Percentiles rank a stretch among this genome's conserved stretches.
These are phyloP conservation scores for Zarea fungicola DNA, from an alignment of 2,329 filamentous ascomycete species.

Conservation along the genomic window DNA sequence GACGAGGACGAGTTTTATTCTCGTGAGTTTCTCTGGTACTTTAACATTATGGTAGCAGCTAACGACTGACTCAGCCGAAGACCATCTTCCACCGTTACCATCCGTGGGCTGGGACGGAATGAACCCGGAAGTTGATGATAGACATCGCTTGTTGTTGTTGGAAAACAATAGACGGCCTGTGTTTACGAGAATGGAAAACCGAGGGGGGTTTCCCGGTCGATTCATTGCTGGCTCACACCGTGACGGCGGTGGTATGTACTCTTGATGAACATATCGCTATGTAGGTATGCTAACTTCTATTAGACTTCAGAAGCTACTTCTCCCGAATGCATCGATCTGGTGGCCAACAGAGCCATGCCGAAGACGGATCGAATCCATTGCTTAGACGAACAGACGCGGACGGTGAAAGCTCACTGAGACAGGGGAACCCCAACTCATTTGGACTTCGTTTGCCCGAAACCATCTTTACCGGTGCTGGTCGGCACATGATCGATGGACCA, in stretches of 20 bases:
- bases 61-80: conserved; percentile 26
- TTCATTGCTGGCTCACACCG: conserved; percentile 51
- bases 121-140: conserved; percentile 44
- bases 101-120: conserved; percentile 55
- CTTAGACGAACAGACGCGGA: conserved; percentile 57
- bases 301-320: conserved; percentile 48
- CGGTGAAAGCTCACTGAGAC: conserved; percentile 44
- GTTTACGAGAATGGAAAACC: conserved; percentile 34
- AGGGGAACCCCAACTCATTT: conserved; percentile 46
- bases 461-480: conserved; percentile 35
- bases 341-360: conserved; percentile 47
- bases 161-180: conserved; percentile 43
- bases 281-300: no score
- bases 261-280: no score
- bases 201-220: conserved; percentile 55
- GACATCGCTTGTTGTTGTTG: conserved; percentile 43
- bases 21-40: no score
- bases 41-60: no score
- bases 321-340: conserved; percentile 49
- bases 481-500: conserved; percentile 41
- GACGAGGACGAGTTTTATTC: conserved; percentile 53
- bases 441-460: conserved; percentile 45
- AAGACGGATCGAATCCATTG: conserved; percentile 84
- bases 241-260: conserved; percentile 46
- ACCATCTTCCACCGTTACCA: conserved; percentile 42